A percentile compares a stretch with the other conserved stretches of the same genome.
phyloP scores from a whole-genome alignment of 306 rosid species.

The Vicia sativa region DNA sequence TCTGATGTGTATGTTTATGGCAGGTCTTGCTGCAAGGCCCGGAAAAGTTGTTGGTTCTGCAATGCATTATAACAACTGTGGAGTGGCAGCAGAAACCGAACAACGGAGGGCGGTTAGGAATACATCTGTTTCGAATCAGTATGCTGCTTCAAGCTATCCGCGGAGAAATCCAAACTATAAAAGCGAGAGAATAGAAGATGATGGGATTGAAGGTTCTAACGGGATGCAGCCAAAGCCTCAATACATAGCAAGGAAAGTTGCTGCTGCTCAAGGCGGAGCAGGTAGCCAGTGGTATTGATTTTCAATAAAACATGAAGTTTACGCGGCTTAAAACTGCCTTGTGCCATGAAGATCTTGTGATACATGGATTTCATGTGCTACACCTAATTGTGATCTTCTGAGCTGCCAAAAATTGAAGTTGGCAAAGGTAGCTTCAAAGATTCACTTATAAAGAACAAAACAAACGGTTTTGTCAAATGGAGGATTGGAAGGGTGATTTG shows the following conservation, averaged over 20 bases:
- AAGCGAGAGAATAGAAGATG: conserved; percentile 74
- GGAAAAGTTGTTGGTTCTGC: conserved; percentile 90
- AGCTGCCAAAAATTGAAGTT: conserved; percentile 28
- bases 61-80: conserved; percentile 77
- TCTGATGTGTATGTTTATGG: conserved; percentile 16
- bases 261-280: conserved; percentile 89
- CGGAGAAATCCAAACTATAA: conserved; percentile 80
- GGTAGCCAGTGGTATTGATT: conserved; percentile 86
- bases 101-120: conserved; percentile 74
- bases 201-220: conserved; percentile 73
- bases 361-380: conserved; percentile 35
- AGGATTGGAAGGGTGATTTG: conserved; percentile 25
- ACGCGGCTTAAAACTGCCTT: too few relatives aligned
- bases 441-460: conserved; percentile 22
- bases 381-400: conserved; percentile 35
- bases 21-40: conserved; percentile 89
- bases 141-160: conserved; percentile 69
- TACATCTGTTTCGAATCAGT: conserved; percentile 62
- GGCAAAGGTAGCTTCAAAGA: conserved; percentile 31
- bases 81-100: conserved; percentile 75
- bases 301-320: background rate
- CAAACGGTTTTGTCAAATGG: conserved; percentile 32
- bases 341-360: background rate
- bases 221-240: conserved; percentile 89
- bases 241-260: conserved; percentile 86